Evolutionary conservation across 495 filamentous ascomycete species (phyloP).

Genomic region (Penicillium maclennaniae): DNA sequence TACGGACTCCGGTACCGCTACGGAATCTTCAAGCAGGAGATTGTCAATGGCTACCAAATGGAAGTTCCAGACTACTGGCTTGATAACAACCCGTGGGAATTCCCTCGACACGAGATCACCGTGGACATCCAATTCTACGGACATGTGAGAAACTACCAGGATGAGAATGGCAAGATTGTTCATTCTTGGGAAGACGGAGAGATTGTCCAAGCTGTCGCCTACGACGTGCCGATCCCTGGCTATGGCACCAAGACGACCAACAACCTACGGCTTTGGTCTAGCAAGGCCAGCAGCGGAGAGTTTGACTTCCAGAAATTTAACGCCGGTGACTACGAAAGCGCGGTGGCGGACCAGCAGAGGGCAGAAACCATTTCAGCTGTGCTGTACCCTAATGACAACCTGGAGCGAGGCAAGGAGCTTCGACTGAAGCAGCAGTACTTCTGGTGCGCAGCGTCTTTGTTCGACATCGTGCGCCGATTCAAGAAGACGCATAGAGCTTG

Average conservation of each 20-base stretch:
- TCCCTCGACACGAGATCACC: constrained; percentile 88
- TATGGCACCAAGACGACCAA: constrained; percentile 88
- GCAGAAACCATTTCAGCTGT: constrained; percentile 98
- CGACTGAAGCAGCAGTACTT: constrained; percentile 99
- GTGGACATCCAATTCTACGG: constrained; percentile 98
- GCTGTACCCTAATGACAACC: constrained; percentile 94
- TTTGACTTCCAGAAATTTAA: constrained; percentile 99
- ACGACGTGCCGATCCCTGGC: constrained; percentile 92
- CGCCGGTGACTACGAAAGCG: constrained; percentile 94
- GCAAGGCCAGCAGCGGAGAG: constrained; percentile 92
- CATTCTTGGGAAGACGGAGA: constrained; percentile 88
- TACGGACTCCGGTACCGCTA: constrained; percentile 94
- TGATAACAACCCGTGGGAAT: constrained; percentile 99
- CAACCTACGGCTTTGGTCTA: constrained; percentile 94
- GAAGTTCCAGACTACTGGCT: constrained; percentile 99
- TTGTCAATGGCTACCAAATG: constrained; percentile 94
- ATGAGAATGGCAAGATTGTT: constrained; percentile 69
- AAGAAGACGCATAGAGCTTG: constrained; percentile 93
- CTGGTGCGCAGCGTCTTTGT: constrained; percentile 95
- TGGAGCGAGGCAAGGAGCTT: constrained; percentile 94
- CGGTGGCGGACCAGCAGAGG: constrained; percentile 90
- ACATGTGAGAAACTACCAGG: constrained; percentile 64
- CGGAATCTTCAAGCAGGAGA: constrained; percentile 99
- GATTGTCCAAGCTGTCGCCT: constrained; percentile 87
- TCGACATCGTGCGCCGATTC: constrained; percentile 94